phyloP scores from a whole-genome alignment of 805 yeast genomes.

The Ogataea minuta region DNA sequence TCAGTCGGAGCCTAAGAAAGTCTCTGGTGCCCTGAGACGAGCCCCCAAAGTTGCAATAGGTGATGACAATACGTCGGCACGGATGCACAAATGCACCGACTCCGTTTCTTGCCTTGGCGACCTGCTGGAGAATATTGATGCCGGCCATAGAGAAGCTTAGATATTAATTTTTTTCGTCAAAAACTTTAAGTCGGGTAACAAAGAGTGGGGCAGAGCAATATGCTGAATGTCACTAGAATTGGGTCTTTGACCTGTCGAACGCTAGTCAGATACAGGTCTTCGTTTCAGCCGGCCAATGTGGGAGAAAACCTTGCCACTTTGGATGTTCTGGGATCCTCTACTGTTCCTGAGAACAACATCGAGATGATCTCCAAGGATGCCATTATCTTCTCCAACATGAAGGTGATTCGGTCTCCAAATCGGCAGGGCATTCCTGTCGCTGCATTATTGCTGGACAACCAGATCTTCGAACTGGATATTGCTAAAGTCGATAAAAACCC shows the following conservation, averaged over 20 bases:
- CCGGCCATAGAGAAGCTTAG: slow-evolving; percentile 27
- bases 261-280: slow-evolving; percentile 1
- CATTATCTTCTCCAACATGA: slow-evolving; percentile 54
- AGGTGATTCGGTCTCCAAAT: slow-evolving; percentile 44
- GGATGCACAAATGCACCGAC: slow-evolving; percentile 71
- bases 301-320: slow-evolving; percentile 40
- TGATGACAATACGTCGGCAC: slow-evolving; percentile 71
- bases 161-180: not conserved
- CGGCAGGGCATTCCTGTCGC: slow-evolving; percentile 41
- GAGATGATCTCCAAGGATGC: slow-evolving; percentile 54
- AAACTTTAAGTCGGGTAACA: slow-evolving; percentile 4
- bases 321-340: slow-evolving; percentile 43
- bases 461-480: slow-evolving; percentile 59
- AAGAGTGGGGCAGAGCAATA: slow-evolving; percentile 7
- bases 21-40: slow-evolving; percentile 80
- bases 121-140: slow-evolving; percentile 57
- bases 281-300: slow-evolving; percentile 29
- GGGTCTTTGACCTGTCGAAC: not conserved
- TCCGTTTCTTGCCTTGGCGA: slow-evolving; percentile 70
- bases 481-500: slow-evolving; percentile 25
- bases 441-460: slow-evolving; percentile 51
- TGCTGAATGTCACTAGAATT: not conserved
- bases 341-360: slow-evolving; percentile 48
- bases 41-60: slow-evolving; percentile 95
- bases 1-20: slow-evolving; percentile 53